Base-by-base conservation (phyloP, 1,139 yeast species). In the Suhomyces terraborum region DNA sequence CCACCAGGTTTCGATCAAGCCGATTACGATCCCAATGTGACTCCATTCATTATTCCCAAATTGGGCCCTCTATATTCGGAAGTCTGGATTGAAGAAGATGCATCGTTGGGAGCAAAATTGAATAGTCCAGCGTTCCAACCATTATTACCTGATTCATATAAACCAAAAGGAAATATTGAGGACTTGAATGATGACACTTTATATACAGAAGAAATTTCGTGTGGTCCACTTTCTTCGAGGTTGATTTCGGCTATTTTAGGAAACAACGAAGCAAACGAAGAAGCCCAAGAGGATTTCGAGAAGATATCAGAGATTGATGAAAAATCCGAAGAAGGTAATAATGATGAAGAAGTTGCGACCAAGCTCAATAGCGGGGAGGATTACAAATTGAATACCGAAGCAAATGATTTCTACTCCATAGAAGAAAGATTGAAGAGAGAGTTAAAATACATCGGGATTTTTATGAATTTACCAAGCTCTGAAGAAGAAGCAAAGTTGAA, bases 171-270 rank as follows among this genome's bases (percentile, higher is more conserved):
- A 3, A 68, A 82, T 0, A 69, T 82, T 1, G 81, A 76, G 18
- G 72, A 71, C 17, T 52, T 91, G 29, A 71, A 62, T 19, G 97
- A 88, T 53, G 83, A 78, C 4, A 64, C 67, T 2, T 62, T 91
- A 41, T 94, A 85, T 47, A 73, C 83, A 0, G 94, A 85, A 46
- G 82, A 79, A 17, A 70, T 91, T 1, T 84, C 95, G 0, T 86
- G 96, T 59, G 99, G 99, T 0, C 98, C 99, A 0, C 70, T 93
- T 31, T 86, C 95, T 0, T 82, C 93, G 22, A 76, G 99, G 45
- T 69, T 94, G 36, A 62, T 94, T 38, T 80, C 96, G 4, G 98
- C 98, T 0, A 73, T 93, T 18, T 60, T 86, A 45, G 77, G 78
- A 48, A 79, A 77, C 27, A 79, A 78, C 30, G 79, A 71, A 44